These are phyloP conservation scores for Kokia cookei DNA, from an alignment of 441 rosid genomes.

Conservation along the genomic window DNA sequence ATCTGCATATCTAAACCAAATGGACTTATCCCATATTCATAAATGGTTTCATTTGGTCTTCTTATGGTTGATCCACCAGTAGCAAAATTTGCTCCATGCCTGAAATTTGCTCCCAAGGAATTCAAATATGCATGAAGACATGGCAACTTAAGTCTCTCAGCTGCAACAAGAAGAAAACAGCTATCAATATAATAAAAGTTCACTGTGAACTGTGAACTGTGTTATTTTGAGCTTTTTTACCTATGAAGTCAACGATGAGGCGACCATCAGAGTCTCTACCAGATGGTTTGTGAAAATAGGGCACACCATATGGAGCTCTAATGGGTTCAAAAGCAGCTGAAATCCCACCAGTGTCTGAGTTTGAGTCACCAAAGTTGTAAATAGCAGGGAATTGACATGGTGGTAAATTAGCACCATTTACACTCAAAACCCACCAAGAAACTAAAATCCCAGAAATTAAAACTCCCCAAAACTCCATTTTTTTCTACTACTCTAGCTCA, in stretches of 20 bases:
- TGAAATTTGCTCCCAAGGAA: slow-evolving; percentile 49
- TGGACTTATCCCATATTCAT: slow-evolving; percentile 52
- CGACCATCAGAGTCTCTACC: slow-evolving; percentile 74
- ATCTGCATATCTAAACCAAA: slow-evolving; percentile 64
- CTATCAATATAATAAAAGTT: neutral
- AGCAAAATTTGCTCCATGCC: slow-evolving; percentile 66
- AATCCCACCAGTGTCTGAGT: slow-evolving; percentile 85
- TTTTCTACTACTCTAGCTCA: neutral
- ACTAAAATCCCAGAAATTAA: slow-evolving; percentile 22
- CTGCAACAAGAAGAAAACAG: slow-evolving; percentile 24
- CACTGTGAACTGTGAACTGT: neutral
- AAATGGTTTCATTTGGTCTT: slow-evolving; percentile 53
- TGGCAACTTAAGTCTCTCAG: slow-evolving; percentile 48
- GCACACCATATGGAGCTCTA: slow-evolving; percentile 48
- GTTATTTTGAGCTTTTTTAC: slow-evolving; percentile 4
- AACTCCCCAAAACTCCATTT: slow-evolving; percentile 24
- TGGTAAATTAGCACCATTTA: slow-evolving; percentile 20
- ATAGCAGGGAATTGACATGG: slow-evolving; percentile 68
- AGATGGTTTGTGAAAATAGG: slow-evolving; percentile 62
- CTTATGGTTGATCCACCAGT: slow-evolving; percentile 65
- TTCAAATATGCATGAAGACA: slow-evolving; percentile 59
- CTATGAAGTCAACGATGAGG: slow-evolving; percentile 70
- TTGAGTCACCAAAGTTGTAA: slow-evolving; percentile 91
- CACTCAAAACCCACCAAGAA: slow-evolving; percentile 35
- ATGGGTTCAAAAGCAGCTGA: slow-evolving; percentile 79